These are phyloP conservation scores for Quercus engelmannii DNA, from an alignment of 306 rosid species.

Conservation along the genomic window DNA sequence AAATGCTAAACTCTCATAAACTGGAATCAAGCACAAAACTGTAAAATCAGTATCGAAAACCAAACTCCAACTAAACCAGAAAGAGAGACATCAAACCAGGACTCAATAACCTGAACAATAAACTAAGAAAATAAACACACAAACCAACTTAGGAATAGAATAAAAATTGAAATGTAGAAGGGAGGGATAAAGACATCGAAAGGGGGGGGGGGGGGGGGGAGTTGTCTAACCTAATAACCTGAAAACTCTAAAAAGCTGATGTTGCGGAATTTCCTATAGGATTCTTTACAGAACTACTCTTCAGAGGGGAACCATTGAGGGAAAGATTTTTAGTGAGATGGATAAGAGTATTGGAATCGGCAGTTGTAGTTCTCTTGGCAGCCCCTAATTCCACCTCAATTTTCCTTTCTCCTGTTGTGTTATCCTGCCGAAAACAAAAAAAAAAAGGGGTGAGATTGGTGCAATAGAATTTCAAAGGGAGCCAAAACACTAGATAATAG, in stretches of 20 bases:
- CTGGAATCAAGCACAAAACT: background rate
- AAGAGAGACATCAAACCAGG: background rate
- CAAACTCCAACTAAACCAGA: background rate
- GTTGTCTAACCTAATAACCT: slow-evolving; percentile 2
- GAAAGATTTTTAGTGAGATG: slow-evolving; percentile 47
- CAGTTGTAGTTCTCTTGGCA: slow-evolving; percentile 16
- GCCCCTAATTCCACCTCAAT: slow-evolving; percentile 30
- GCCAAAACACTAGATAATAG: background rate
- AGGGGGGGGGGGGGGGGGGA: background rate
- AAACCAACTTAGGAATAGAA: background rate
- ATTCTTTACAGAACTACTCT: slow-evolving; percentile 13
- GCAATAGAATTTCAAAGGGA: background rate
- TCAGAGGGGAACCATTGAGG: slow-evolving; percentile 28
- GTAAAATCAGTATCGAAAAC: background rate
- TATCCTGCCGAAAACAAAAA: slow-evolving; percentile 35
- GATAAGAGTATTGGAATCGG: slow-evolving; percentile 30
- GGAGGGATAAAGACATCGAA: too few species aligned
- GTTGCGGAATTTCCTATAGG: background rate
- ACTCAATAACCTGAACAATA: background rate
- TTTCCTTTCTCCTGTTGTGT: slow-evolving; percentile 27
- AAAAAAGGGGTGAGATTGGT: background rate
- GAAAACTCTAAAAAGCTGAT: slow-evolving; percentile 1
- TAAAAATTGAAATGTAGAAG: background rate
- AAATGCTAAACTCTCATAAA: background rate
- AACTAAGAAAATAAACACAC: background rate